Evolutionary conservation across 306 rosid species (phyloP), one percentile per base, ranked within the genome.

Genomic region (Hippophae rhamnoides): DNA sequence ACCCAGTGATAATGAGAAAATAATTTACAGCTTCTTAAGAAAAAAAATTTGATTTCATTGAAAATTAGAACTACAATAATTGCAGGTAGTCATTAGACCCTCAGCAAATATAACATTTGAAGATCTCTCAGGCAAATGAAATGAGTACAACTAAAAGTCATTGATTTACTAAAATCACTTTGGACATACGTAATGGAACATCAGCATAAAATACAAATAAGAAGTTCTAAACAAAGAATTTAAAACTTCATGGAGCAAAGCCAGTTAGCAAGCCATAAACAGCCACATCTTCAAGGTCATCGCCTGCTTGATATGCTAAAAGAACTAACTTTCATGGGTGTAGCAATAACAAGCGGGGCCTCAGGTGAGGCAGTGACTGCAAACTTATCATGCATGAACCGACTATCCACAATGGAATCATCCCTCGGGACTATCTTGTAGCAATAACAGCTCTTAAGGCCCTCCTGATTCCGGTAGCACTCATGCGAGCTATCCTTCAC

Each of bases 291-390:
- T 14, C 10, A n/a, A 56, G 53, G 68, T 81, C 76, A 83, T 72
- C 84, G 71, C 74, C 80, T 82, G 70, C 79, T 86, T 74, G 97
- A 88, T 43, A 93, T 78, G 90, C 97, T 93, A 74, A 93, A 84
- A 60, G 99, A 93, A 79, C 99, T 93, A 61, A 93, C 94, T 84
- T 93, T 93, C 94, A 89, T 57, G 58, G 97, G 99, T 23, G 95
- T 93, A 2, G 99, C 99, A 43, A 93, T 89, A 13, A 93, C 99
- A 72, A 84, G 79, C 0, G 99, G 99, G 38, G 99, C 99, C 74
- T 93, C 97, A 3, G 99, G 99, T 65, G 97, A 93, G 69, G 82
- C 90, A 0, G 87, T 70, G 64, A 88, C 90, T 6, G 99, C 87
- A 82, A 82, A 93, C 57, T 84, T 88, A 66, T 88, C 95, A 4